Base-by-base conservation (phyloP, 2,329 filamentous ascomycete genomes). In the Arthrocladium fulminans region DNA sequence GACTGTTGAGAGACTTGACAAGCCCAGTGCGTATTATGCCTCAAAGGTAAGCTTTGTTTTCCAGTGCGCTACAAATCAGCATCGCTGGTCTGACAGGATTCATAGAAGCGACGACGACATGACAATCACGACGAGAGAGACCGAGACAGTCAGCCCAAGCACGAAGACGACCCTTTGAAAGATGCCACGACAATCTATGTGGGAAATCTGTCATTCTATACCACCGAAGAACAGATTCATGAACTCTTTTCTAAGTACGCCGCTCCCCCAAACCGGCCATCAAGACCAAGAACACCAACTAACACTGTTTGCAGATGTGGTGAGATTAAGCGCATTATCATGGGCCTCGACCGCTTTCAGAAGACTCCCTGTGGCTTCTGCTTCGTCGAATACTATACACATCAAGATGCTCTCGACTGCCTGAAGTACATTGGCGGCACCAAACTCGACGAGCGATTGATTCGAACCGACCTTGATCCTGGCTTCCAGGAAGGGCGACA, bases 311-410 rank as follows among this genome's bases (percentile, higher is more conserved):
- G 24, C 47, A 80, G 76, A 64, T 83, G 88, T 68, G 92, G 92
- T 61, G 92, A 97, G 73, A 94, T 98, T 70, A 98, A 98, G 72
- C 86, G 92, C 23, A 80, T 98, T 41, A 81, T 98, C 56, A 98
- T 98, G 92, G 92, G 92, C 43, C 80, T 98, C 45, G 92, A 98
- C 66, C 84, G 92, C 50, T 95, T 92, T 74, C 86, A 85, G 68
- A 98, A 98, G 73, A 98, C 92, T 0, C 92, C 92, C 1, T 98
- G 92, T 68, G 92, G 92, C 34, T 98, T 98, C 75, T 98, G 92
- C 75, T 98, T 98, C 64, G 92, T 98, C 62, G 92, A 98, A 70
- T 98, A 98, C 72, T 97, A 96, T 73, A 96, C 84, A 24, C 92
- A 97, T 67, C 84, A 95, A 64, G 92, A 98, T 67, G 92, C 92